These are phyloP conservation scores for Mrakia gelida DNA, from an alignment of 768 basidiomycete species.

Conservation along the genomic window DNA sequence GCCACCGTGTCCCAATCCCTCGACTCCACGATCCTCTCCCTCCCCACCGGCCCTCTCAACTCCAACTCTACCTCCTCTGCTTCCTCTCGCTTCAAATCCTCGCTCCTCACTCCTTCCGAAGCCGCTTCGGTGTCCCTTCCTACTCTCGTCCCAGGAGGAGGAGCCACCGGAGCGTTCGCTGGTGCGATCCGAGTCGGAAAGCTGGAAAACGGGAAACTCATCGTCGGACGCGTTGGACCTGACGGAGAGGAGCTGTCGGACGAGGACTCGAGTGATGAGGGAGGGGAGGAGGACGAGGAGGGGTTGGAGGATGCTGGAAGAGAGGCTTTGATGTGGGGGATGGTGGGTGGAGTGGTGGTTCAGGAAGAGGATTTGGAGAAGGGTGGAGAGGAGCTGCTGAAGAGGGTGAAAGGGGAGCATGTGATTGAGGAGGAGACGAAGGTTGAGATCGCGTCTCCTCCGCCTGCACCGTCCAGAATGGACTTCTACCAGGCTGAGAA, in stretches of 20 bases:
- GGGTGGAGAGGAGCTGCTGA: constrained; percentile 10
- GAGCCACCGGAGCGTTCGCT: constrained; percentile 15
- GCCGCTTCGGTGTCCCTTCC: constrained; percentile 22
- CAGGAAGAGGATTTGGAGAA: constrained; percentile 24
- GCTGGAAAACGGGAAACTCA: constrained; percentile 32
- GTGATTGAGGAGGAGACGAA: background rate
- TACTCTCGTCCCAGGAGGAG: constrained; percentile 30
- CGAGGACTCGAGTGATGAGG: constrained; percentile 21
- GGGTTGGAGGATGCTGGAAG: constrained; percentile 22
- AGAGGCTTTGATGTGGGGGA: constrained; percentile 33
- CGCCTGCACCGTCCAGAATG: background rate
- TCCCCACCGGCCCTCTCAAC: background rate
- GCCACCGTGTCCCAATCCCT: constrained; percentile 21
- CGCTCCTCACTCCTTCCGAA: constrained; percentile 18
- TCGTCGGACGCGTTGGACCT: constrained; percentile 21
- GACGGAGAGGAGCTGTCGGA: constrained; percentile 21
- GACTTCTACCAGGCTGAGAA: constrained; percentile 23
- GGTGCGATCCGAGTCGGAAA: constrained; percentile 29
- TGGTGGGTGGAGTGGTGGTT: constrained; percentile 32
- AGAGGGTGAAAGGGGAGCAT: background rate
- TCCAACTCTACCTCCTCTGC: constrained; percentile 3
- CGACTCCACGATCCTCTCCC: constrained; percentile 15
- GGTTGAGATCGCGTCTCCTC: background rate
- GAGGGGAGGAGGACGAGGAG: constrained; percentile 17
- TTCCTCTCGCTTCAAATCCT: constrained; percentile 16